These are phyloP conservation scores for Xylaria curta DNA, from an alignment of 495 filamentous ascomycete genomes.

Conservation along the genomic window DNA sequence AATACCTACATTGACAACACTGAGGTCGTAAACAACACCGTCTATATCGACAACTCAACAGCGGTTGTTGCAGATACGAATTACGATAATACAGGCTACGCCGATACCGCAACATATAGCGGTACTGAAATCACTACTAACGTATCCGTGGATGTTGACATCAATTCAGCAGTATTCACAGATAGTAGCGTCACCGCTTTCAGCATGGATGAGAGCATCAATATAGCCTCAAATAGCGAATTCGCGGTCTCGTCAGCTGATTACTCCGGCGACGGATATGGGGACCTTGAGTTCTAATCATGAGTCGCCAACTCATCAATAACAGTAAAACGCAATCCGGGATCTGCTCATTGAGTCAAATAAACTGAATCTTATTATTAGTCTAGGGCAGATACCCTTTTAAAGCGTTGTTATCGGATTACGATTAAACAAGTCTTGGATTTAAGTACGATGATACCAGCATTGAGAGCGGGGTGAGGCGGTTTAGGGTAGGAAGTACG, in stretches of 20 bases:
- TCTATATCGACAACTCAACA: slow-evolving; percentile 19
- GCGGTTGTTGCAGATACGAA: slow-evolving; percentile 18
- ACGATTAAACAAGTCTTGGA: background rate
- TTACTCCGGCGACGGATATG: slow-evolving; percentile 38
- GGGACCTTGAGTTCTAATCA: slow-evolving; percentile 28
- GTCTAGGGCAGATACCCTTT: background rate
- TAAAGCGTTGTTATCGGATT: background rate
- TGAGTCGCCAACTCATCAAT: background rate
- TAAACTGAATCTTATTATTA: background rate
- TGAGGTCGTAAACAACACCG: slow-evolving; percentile 19
- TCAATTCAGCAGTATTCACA: slow-evolving; percentile 25
- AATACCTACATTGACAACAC: slow-evolving; percentile 16
- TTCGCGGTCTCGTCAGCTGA: slow-evolving; percentile 24
- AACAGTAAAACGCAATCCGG: background rate
- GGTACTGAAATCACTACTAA: slow-evolving; percentile 10
- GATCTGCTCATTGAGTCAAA: background rate
- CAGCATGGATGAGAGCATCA: slow-evolving; percentile 31
- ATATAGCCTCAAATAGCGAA: slow-evolving; percentile 26
- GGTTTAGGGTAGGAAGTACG: background rate
- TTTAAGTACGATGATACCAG: slow-evolving; percentile 14
- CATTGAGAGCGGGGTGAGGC: background rate
- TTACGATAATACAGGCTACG: slow-evolving; percentile 23
- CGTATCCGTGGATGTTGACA: slow-evolving; percentile 16
- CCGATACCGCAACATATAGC: slow-evolving; percentile 13
- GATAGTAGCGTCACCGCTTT: slow-evolving; percentile 7